Conservation (phyloP, 2,329 filamentous ascomycete genomes). For the Monosporascus cannonballus region DNA sequence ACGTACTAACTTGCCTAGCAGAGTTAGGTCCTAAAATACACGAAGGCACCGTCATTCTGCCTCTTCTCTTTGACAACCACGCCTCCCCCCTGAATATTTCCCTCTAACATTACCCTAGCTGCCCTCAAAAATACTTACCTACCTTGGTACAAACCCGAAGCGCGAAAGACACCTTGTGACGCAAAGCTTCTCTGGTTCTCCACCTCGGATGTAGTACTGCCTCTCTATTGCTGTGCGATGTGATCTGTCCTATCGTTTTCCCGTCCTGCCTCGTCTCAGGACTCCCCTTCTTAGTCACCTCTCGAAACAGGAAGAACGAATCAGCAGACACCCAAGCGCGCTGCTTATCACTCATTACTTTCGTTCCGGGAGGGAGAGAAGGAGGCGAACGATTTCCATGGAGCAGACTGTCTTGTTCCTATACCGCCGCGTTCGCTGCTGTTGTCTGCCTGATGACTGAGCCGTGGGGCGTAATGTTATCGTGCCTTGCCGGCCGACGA, state of each 20-base stretch:
- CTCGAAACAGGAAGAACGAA: neutral
- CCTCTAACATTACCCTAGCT: too few relatives aligned
- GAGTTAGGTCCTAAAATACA: too few relatives aligned
- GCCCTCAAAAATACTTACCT: too few relatives aligned
- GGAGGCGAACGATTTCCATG: neutral
- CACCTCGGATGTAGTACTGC: neutral
- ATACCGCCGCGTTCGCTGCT: neutral
- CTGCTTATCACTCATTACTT: neutral
- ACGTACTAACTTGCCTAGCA: too few relatives aligned
- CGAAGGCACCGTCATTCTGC: too few relatives aligned
- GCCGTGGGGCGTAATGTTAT: neutral
- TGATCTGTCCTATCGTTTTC: neutral
- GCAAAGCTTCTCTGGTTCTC: neutral
- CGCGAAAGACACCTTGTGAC: neutral
- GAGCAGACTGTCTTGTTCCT: neutral
- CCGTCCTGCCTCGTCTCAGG: neutral
- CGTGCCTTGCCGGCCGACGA: neutral
- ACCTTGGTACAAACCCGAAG: neutral
- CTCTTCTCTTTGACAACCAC: too few relatives aligned
- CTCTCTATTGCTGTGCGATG: neutral
- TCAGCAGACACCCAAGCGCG: neutral
- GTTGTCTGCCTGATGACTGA: neutral
- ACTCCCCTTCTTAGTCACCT: neutral
- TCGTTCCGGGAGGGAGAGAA: neutral
- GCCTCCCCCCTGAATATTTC: too few relatives aligned